Base-by-base conservation (phyloP, 2,329 filamentous ascomycete species). In the Aspergillus pseudoglaucus region DNA sequence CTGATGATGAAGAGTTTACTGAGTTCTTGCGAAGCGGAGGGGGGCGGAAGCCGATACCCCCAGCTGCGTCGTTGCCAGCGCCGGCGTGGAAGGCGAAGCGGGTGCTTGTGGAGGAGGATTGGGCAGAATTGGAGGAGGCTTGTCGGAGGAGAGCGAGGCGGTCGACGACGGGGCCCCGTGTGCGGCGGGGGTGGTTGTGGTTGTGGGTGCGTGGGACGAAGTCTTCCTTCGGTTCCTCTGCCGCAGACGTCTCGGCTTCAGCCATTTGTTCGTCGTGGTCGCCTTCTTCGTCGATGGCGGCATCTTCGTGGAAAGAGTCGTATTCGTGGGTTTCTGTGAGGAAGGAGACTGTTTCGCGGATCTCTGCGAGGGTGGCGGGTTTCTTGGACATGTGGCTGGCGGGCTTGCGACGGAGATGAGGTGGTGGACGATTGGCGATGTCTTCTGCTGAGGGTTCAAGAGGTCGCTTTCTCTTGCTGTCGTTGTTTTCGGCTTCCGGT, bases 291-390 rank as follows among this genome's bases (percentile, higher is more conserved):
- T 65, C 64, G 8, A 73, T 73, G 9, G 69, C 69, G 6, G 74
- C 73, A 38, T 79, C 77, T 35, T 75, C 76, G 3, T 77, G 75
- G 50, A 75, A 75, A n/a, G 75, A 78, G 23, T 75, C 75, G 42
- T 72, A 75, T 41, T 76, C 69, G n/a, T 75, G 75, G 35, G 80
- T 79, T 45, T 95, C 90, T 14, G 95, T 83, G 8, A 96, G 77
- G 65, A 85, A 87, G 4, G 88, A 94, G 6, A 96, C 74, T 0
- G 87, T 88, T 64, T 91, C 82, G 48, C 89, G 83, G 53, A 96
- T 86, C 60, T 96, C 88, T 23, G 83, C 82, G 8, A 95, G 73
- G 15, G 84, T 87, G 4, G 84, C 77, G 0, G 90, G 88, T 58
- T 84, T 89, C 66, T 80, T 81, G 45, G 74, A 76, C 50, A 65